These are phyloP conservation scores for Pneumocystis sp. DNA, from an alignment of 1,139 yeast genomes.

Conservation along the genomic window DNA sequence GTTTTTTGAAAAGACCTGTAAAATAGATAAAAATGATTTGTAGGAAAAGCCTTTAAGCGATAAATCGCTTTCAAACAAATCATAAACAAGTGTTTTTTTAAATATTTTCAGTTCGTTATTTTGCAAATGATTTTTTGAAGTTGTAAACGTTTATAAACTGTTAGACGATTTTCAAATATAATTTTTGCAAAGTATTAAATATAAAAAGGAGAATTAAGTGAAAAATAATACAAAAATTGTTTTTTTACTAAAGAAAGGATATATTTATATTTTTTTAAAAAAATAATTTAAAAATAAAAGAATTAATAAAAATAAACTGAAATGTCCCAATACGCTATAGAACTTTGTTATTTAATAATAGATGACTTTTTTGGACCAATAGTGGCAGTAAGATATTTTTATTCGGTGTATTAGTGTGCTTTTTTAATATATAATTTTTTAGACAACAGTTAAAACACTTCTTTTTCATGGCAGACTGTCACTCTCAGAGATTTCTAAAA, in stretches of 20 bases:
- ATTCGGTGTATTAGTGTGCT: background rate
- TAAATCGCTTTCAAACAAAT: background rate
- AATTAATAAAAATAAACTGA: background rate
- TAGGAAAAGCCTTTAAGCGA: too few species aligned
- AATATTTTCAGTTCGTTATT: background rate
- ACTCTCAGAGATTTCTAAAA: conserved; percentile 21
- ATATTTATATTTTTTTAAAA: background rate
- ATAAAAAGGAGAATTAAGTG: background rate
- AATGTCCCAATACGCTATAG: conserved; percentile 16
- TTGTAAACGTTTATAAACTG: background rate
- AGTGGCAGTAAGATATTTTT: conserved; percentile 18
- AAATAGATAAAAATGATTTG: background rate
- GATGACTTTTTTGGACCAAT: conserved; percentile 26
- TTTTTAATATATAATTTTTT: background rate
- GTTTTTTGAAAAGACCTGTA: background rate
- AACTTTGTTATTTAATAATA: conserved; percentile 23
- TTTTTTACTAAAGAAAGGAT: background rate
- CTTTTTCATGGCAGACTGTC: conserved; percentile 26
- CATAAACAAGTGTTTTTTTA: background rate
- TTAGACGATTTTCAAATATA: background rate
- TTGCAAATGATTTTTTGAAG: background rate
- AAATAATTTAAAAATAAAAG: background rate
- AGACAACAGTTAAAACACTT: conserved; percentile 22
- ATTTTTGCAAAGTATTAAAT: background rate
- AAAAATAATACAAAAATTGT: background rate